Base-by-base conservation (phyloP, 23 red algal species). In the Agarophyton chilense region DNA sequence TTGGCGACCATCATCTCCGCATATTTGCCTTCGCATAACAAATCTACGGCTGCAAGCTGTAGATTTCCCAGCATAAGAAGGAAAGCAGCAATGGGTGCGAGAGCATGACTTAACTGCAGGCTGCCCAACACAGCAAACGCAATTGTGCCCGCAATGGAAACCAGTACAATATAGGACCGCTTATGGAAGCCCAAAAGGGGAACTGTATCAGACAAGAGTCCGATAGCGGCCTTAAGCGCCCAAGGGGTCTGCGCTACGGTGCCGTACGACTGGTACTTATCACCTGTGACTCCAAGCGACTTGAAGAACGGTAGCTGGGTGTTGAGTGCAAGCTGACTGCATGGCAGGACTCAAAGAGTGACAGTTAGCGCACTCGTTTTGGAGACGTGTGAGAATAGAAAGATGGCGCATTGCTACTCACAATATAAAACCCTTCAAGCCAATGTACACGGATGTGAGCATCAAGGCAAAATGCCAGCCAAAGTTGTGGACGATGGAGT, bases 21-120 rank as follows among this genome's bases (percentile, higher is more conserved):
- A 67, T 94, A 94, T 22, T 84, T 94, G 40, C 91, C 91, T 71
- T 94, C 91, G 26, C 60, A 72, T 12, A 94, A 54, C n/a, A 94
- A 60, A 66, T 94, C 91, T 44, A 86, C 91, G 12, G 81, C 52
- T 26, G 91, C 91, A 26, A 94, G 57, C 56, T 94, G 81, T 18
- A 94, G 81, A 54, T 84, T 63, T 14, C 34, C 91, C 21, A 85
- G 60, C 33, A 94, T 40, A 14, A 94, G 50, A 17, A 94, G 70
- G 40, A 94, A 57, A 4, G 91, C 91, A 21, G 91, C 79, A 40
- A 94, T 31, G 18, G 91, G 73, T 5, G 91, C 91, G 13, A 58
- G 58, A 41, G 44, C 54, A 25, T 61, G 50, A 26, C 47, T 86
- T n/a, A 94, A 38, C 52, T 76, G 80, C 12, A 94, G 32, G 52